These are phyloP conservation scores for Saxophila tyrrhenica DNA, from an alignment of 495 filamentous ascomycete species.

Conservation along the genomic window DNA sequence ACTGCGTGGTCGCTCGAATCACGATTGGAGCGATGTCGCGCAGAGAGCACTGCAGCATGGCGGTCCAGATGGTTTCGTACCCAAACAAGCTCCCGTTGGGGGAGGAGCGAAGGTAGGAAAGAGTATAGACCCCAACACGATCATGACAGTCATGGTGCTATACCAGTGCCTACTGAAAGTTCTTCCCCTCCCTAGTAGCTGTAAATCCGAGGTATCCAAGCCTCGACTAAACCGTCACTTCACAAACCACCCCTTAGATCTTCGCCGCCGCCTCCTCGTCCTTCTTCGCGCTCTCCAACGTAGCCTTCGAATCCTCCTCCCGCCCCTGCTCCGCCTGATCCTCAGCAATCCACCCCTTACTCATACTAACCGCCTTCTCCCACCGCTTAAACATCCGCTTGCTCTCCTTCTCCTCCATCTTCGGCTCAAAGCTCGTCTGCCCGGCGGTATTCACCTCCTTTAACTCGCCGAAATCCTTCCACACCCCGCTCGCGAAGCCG, in stretches of 20 bases:
- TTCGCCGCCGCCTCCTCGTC: background rate
- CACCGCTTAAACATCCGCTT: conserved; percentile 64
- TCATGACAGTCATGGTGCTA: too few relatives aligned
- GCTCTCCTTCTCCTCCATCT: conserved; percentile 49
- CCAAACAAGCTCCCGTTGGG: too few relatives aligned
- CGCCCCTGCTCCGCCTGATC: conserved; percentile 6
- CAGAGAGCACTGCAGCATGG: too few relatives aligned
- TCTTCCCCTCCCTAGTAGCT: too few relatives aligned
- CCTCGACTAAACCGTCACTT: too few relatives aligned
- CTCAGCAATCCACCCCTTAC: conserved; percentile 62
- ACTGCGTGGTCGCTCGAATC: too few relatives aligned
- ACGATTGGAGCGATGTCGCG: too few relatives aligned
- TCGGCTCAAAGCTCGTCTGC: conserved; percentile 60
- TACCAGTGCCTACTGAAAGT: too few relatives aligned
- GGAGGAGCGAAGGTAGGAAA: too few relatives aligned
- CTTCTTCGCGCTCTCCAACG: conserved; percentile 1
- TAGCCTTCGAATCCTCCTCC: background rate
- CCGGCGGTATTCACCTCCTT: conserved; percentile 64
- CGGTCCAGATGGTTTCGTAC: too few relatives aligned
- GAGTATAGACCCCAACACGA: too few relatives aligned
- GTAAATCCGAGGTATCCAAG: too few relatives aligned
- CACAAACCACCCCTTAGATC: background rate
- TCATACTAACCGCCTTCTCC: conserved; percentile 83
- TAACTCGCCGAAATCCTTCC: conserved; percentile 70
- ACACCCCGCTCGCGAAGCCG: conserved; percentile 74